phyloP scores from a whole-genome alignment of 1,284 basidiomycete species.

The Grifola frondosa region DNA sequence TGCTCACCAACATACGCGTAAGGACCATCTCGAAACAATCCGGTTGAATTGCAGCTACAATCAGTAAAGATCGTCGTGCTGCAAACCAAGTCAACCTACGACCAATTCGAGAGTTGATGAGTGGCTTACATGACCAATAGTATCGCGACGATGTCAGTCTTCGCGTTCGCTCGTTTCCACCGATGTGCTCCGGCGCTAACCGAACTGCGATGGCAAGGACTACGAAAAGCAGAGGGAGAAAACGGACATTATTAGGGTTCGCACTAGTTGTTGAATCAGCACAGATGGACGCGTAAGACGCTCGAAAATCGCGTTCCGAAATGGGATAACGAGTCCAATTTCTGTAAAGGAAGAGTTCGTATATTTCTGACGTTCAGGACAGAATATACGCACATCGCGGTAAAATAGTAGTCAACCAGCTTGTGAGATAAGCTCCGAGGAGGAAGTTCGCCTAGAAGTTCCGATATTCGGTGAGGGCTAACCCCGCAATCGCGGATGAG shows the following conservation, averaged over 20 bases:
- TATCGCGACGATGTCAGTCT: constrained; percentile 82
- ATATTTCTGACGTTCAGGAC: not conserved
- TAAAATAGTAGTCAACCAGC: constrained; percentile 76
- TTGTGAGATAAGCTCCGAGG: constrained; percentile 71
- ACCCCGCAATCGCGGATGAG: constrained; percentile 90
- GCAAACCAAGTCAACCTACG: constrained; percentile 18
- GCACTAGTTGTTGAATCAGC: constrained; percentile 61
- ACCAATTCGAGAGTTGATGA: not conserved
- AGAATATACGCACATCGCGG: constrained; percentile 56
- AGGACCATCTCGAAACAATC: constrained; percentile 90
- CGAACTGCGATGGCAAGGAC: constrained; percentile 90
- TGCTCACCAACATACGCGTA: constrained; percentile 76
- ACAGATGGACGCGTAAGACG: constrained; percentile 79
- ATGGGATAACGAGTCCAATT: constrained; percentile 96
- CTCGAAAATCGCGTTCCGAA: constrained; percentile 83
- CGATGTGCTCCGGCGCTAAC: constrained; percentile 82
- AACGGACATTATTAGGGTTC: constrained; percentile 83
- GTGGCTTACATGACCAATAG: constrained; percentile 87
- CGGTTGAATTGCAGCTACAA: constrained; percentile 87
- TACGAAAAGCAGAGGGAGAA: constrained; percentile 88
- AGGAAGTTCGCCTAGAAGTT: constrained; percentile 87
- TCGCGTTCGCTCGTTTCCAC: constrained; percentile 72
- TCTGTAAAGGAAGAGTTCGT: constrained; percentile 39
- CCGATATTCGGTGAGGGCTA: constrained; percentile 83
- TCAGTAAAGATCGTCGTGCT: constrained; percentile 84